Percentiles rank a stretch among this genome's conserved stretches.
phyloP scores from a whole-genome alignment of 1,284 basidiomycete species.

The Trichosporon sp. region DNA sequence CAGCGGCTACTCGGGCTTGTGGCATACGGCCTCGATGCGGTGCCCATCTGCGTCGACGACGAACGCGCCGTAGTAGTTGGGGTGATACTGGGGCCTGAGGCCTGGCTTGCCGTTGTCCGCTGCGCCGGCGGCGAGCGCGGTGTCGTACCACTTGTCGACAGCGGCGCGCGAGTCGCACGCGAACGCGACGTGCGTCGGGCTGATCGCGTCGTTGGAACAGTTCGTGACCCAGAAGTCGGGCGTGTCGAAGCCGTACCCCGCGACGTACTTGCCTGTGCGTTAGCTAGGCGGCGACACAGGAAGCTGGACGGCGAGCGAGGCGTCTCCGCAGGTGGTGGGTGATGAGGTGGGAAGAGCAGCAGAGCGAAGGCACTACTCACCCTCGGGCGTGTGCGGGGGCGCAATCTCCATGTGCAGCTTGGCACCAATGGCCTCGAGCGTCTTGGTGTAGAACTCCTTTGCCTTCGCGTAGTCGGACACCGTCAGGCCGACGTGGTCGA shows the following conservation, averaged over 20 bases:
- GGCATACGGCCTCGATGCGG: conserved; percentile 20
- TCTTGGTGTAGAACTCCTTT: conserved; percentile 16
- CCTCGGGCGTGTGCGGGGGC: not conserved
- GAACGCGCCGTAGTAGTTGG: conserved; percentile 20
- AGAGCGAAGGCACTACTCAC: not conserved
- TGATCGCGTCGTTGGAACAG: not conserved
- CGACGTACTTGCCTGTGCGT: not conserved
- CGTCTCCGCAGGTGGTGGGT: too few species aligned
- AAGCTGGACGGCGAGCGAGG: too few species aligned
- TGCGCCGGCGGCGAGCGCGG: conserved; percentile 16
- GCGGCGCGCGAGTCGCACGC: not conserved
- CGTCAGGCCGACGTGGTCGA: conserved; percentile 18
- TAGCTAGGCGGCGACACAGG: not conserved
- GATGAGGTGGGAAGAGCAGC: not conserved
- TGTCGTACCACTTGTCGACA: conserved; percentile 17
- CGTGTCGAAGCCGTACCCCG: conserved; percentile 4
- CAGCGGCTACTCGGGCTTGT: not conserved
- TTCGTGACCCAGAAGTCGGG: conserved; percentile 16
- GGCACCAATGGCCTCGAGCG: conserved; percentile 10
- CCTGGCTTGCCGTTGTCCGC: conserved; percentile 18
- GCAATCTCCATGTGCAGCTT: conserved; percentile 12
- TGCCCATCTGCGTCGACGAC: conserved; percentile 18
- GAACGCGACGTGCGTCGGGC: conserved; percentile 14
- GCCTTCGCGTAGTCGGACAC: conserved; percentile 13
- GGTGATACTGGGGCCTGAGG: conserved; percentile 14